phyloP scores from a whole-genome alignment of 257 asterid species.

The Salvia rosmarinus region DNA sequence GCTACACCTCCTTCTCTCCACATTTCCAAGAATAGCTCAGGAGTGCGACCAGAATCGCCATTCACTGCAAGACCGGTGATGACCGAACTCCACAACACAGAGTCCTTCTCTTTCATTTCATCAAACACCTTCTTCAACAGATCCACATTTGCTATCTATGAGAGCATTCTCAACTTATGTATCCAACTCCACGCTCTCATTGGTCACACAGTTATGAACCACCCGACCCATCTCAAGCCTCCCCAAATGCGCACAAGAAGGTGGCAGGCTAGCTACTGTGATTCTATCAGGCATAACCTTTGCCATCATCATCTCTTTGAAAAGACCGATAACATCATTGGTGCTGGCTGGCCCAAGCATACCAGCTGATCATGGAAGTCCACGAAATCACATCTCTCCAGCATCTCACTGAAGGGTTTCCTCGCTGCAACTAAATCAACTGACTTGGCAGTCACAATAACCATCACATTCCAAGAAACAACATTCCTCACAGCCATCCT shows the following conservation, averaged over 20 bases:
- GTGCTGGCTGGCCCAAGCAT: constrained; percentile 40
- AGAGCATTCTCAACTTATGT: constrained; percentile 51
- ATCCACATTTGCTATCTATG: constrained; percentile 62
- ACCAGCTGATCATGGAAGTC: constrained; percentile 57
- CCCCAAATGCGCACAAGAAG: constrained; percentile 54
- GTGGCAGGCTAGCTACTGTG: constrained; percentile 45
- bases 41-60: constrained; percentile 39
- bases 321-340: constrained; percentile 41
- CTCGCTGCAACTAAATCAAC: constrained; percentile 47
- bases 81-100: constrained; percentile 50
- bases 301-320: constrained; percentile 51
- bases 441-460: constrained; percentile 42
- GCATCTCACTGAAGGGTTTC: constrained; percentile 49
- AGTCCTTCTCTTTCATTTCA: constrained; percentile 41
- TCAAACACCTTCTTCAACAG: constrained; percentile 38
- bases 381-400: constrained; percentile 53
- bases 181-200: constrained; percentile 34
- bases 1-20: constrained; percentile 37
- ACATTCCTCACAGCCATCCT: constrained; percentile 40
- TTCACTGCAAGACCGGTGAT: constrained; percentile 53
- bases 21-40: constrained; percentile 44
- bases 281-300: constrained; percentile 44
- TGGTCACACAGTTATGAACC: constrained; percentile 39
- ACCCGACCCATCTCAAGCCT: constrained; percentile 47
- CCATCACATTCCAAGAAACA: constrained; percentile 54